phyloP scores from a whole-genome alignment of 345 rosid species.

The Boechera stricta region DNA sequence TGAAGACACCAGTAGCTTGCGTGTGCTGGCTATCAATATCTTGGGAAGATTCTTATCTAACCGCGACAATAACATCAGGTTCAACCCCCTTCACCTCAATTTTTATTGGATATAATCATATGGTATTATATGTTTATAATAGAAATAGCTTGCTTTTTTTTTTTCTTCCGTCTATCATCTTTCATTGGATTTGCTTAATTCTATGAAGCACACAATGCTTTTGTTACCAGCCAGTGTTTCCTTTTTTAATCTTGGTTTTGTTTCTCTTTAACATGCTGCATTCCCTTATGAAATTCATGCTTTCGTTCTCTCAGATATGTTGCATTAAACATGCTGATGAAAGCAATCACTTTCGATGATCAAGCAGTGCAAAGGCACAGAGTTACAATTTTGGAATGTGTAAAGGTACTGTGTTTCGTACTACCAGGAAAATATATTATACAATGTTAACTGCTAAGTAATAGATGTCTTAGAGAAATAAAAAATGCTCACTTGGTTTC shows the following conservation, averaged over 20 bases:
- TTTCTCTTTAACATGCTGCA: conserved; percentile 68
- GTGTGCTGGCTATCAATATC: conserved; percentile 98
- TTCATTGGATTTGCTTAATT: conserved; percentile 21
- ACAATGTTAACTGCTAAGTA: conserved; percentile 4
- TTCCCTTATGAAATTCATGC: conserved; percentile 38
- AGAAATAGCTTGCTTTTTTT: conserved; percentile 14
- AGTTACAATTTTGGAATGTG: conserved; percentile 96
- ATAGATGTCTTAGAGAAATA: conserved; percentile 13
- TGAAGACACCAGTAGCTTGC: conserved; percentile 93
- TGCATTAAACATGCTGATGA: conserved; percentile 97
- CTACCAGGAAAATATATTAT: conserved; percentile 11
- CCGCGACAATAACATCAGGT: conserved; percentile 99
- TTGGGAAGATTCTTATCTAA: conserved; percentile 98
- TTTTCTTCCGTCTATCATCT: conserved; percentile 12
- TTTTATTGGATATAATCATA: conserved; percentile 8
- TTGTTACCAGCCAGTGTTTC: conserved; percentile 13
- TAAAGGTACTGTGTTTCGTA: conserved; percentile 67
- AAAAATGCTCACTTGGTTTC: conserved; percentile 40
- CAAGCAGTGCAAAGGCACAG: conserved; percentile 99
- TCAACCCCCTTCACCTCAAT: conserved; percentile 20
- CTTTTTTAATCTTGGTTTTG: conserved; percentile 20
- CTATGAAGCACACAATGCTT: conserved; percentile 14
- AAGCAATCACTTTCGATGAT: conserved; percentile 83
- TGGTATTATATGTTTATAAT: neutral
- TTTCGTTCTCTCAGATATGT: conserved; percentile 69